Base-by-base conservation (phyloP, 257 asterid genomes). In the Leonotis leonurus region DNA sequence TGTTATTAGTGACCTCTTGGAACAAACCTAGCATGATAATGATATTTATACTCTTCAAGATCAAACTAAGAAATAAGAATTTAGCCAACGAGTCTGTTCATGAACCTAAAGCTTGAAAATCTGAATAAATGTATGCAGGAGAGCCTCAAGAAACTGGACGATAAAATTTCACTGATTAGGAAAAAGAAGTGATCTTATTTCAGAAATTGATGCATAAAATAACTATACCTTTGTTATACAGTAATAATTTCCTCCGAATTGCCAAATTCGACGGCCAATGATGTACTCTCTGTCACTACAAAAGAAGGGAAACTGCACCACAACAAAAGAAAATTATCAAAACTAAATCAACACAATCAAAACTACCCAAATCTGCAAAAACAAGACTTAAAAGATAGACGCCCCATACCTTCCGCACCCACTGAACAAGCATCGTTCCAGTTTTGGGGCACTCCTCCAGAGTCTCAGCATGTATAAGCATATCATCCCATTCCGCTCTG, bases 321-420 rank as follows among this genome's bases (percentile, higher is more conserved):
- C 64, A 68, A 65, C 29, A 76, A 64, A 66, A 36, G 40, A 64
- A 44, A 33, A 14, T 12, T 13, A 12, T 64, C 68, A 80, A 68
- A n/a, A 52, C 36, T 43, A 57, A 41, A 21, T 35, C 51, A 17
- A 50, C 27, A 29, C 57, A 46, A 66, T 14, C 54, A 48, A 40
- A 44, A n/a, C 29, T 8, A 49, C 27, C n/a, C 69, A 50, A 10
- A 33, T 29, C 3, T 6, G 50, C 44, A 29, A 35, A 3, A 52
- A 41, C 12, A 53, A 12, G 50, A 53, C 41, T n/a, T 1, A 24
- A 39, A 62, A 45, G 21, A 43, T 27, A 17, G 56, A n/a, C n/a
- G n/a, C n/a, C n/a, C n/a, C n/a, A n/a, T 25, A 91, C 98, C 96
- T 91, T 91, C 5, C 98, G 86, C 3, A 84, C 86, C 98, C 98